Base-by-base conservation (phyloP, 2,329 filamentous ascomycete genomes). In the Dryadomyces quercus-mongolicae region DNA sequence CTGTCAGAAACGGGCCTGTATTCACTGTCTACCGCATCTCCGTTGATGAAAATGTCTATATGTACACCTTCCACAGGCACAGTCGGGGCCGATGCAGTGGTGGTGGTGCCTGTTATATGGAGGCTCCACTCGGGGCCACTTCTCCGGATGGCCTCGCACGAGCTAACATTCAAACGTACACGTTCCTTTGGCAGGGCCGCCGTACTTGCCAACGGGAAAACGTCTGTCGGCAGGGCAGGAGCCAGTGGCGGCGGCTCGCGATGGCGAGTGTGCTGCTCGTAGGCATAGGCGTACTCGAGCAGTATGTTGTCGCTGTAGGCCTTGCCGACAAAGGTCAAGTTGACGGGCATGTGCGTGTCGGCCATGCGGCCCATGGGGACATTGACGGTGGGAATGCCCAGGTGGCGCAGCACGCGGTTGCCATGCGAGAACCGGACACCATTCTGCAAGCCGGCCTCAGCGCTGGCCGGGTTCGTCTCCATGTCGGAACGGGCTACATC, bases 351-450 rank as follows among this genome's bases (percentile, higher is more conserved):
- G 50, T 15, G 38, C 9, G 21, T 44, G 50, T 36, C 21, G 13
- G 12, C 49, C 66, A 78, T 69, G 1, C 69, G 55, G 0, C 77
- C 77, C 77, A 80, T 80, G 0, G 75, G 71, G 0, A 79, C 74
- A 0, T 70, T 74, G 2, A 81, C 68, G 0, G 73, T 76, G 0
- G 78, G 78, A 0, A 81, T 69, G 0, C 78, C 77, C 2, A 80
- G 65, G 53, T 81, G 77, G 12, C 76, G 66, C 1, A 81, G 65
- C 0, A 72, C 73, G 1, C 75, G 65, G 52, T 78, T 78, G 1
- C 77, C 76, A 54, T 80, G 77, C 0, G 70, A 72, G 55, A 79
- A 80, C 44, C 70, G 71, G 5, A 80, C 70, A 0, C 78, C 77
- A 49, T 80, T 77, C 31, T 66, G 67, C 55, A 72, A 66, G 4